Evolutionary conservation across 345 rosid species (phyloP), one percentile per base, ranked within the genome.

Genomic region (Salix suchowensis): DNA sequence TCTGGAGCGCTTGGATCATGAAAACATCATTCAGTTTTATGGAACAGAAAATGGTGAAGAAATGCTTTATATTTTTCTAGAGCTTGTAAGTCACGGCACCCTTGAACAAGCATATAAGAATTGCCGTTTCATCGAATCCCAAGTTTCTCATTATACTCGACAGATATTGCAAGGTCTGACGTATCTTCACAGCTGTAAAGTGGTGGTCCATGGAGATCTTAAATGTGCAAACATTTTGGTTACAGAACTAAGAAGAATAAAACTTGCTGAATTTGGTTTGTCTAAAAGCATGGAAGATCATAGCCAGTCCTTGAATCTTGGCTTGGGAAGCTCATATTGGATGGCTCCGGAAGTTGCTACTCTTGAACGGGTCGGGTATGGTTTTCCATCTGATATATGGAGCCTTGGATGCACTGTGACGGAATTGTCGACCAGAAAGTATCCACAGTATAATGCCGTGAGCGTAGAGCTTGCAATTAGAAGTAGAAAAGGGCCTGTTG

Each of bases 391-490:
- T 74, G 97, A 24, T 24, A 24, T 24, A 24, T 24, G 24, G 24
- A 24, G 24, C 24, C 24, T 24, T 24, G 24, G 24, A 93, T 93
- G 94, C 84, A 88, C 97, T 23, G 94, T 91, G 14, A 78, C 89
- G 76, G 98, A 93, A 77, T 88, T 93, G 98, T 66, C 85, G 65
- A 91, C 92, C 12, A n/a, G 85, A 32, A 77, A 74, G 73, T 77
- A 79, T 74, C 97, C 98, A 0, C 91, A 28, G 2, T 28, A 28
- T n/a, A n/a, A n/a, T n/a, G n/a, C n/a, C n/a, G n/a, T n/a, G n/a
- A n/a, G n/a, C n/a, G n/a, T n/a, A n/a, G n/a, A n/a, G n/a, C n/a
- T n/a, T n/a, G 68, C 54, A 15, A 78, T 78, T 67, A 77, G 77
- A 55, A 58, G n/a, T 18, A 62, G 77, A 26, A 37, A 40, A 28